phyloP scores from a whole-genome alignment of 2,329 filamentous ascomycete genomes.

The Aspergillus uvarum region DNA sequence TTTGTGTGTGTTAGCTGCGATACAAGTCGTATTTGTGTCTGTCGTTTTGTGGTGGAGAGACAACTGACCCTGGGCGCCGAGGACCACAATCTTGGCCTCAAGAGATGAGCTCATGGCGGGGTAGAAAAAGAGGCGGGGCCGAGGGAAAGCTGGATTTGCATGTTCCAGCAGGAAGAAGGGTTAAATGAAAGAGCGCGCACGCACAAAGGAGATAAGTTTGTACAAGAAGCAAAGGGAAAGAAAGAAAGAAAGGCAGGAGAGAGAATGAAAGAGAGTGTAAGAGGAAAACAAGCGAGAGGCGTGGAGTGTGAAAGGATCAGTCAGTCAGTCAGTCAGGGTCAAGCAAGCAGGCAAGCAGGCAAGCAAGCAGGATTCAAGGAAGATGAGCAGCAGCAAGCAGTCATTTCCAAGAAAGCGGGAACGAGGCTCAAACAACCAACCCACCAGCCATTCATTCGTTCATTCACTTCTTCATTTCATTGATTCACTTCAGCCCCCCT shows the following conservation, averaged over 20 bases:
- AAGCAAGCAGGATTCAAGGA: background rate
- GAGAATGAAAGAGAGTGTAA: background rate
- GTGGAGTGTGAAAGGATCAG: background rate
- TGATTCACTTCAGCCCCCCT: background rate
- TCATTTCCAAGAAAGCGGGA: background rate
- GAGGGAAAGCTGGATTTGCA: slow-evolving; percentile 30
- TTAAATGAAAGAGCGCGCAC: background rate
- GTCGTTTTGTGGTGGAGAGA: background rate
- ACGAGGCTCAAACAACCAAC: background rate
- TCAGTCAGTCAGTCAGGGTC: slow-evolving; percentile 1
- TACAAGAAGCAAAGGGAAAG: background rate
- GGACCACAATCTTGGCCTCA: slow-evolving; percentile 55
- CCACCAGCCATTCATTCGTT: background rate
- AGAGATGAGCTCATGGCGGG: slow-evolving; percentile 49
- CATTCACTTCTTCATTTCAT: background rate
- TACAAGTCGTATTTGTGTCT: background rate
- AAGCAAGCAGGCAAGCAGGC: background rate
- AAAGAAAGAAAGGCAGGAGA: background rate
- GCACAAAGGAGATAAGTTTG: background rate
- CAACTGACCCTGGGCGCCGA: slow-evolving; percentile 50
- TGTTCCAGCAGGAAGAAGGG: slow-evolving; percentile 23
- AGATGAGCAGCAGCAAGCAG: background rate
- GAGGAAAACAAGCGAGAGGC: background rate
- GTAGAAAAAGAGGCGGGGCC: slow-evolving; percentile 28
- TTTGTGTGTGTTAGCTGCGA: slow-evolving; percentile 4